Evolutionary conservation across 1,284 basidiomycete genomes (phyloP).

Genomic region (Rhodotorula sp.): DNA sequence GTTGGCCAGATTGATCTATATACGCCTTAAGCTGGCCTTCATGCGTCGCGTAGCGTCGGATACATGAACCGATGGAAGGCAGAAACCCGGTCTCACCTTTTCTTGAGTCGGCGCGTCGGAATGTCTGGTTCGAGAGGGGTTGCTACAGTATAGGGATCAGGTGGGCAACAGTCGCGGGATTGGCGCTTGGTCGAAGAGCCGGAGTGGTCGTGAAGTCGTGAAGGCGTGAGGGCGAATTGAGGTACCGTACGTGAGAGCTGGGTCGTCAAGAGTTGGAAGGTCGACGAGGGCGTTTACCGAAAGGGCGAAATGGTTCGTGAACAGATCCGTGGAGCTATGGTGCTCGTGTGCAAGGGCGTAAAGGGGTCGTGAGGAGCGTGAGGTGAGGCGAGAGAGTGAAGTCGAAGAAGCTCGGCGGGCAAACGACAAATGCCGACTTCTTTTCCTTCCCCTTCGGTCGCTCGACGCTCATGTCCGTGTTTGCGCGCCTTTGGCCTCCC

Average conservation of each 20-base stretch:
- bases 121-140: not conserved
- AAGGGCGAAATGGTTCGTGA: not conserved
- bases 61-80: too few relatives aligned
- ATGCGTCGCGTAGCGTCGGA: too few relatives aligned
- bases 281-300: not conserved
- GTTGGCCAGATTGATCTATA: too few relatives aligned
- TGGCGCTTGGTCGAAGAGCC: too few relatives aligned
- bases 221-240: too few relatives aligned
- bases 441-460: not conserved
- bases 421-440: not conserved
- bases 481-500: not conserved
- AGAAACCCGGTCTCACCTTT: not conserved
- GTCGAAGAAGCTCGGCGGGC: not conserved
- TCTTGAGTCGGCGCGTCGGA: not conserved
- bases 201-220: too few relatives aligned
- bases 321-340: too few relatives aligned
- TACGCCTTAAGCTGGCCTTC: too few relatives aligned
- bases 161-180: too few relatives aligned
- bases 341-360: too few relatives aligned
- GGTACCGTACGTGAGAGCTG: too few relatives aligned
- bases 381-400: not conserved
- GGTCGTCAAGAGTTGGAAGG: not conserved
- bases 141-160: too few relatives aligned
- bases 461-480: not conserved
- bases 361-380: not conserved